A percentile compares a stretch with the other conserved stretches of the same genome.
These are phyloP conservation scores for Ustilago vetiveriae DNA, from an alignment of 1,284 basidiomycete species.

Conservation along the genomic window DNA sequence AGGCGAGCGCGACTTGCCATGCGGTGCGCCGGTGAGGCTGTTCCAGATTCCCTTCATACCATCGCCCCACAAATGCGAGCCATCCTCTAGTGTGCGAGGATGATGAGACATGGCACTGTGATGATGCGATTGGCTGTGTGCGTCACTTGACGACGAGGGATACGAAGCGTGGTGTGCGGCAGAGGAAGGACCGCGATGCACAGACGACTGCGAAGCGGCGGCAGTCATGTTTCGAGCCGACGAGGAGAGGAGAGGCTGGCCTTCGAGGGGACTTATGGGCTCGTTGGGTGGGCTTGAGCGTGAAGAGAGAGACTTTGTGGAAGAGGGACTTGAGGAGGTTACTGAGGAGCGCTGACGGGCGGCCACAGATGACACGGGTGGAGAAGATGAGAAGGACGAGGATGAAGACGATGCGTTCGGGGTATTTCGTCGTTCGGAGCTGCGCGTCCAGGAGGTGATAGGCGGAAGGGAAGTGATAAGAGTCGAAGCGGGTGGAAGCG, in stretches of 20 bases:
- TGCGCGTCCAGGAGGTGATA: conserved; percentile 13
- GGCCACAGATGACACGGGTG: neutral
- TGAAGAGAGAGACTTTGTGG: conserved; percentile 8
- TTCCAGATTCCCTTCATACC: conserved; percentile 49
- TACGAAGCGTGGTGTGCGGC: conserved; percentile 9
- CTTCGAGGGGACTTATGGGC: conserved; percentile 27
- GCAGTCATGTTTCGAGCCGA: conserved; percentile 10
- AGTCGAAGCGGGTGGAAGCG: conserved; percentile 5
- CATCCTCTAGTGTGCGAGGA: conserved; percentile 25
- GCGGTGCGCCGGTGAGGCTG: conserved; percentile 43
- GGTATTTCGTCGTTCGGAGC: neutral
- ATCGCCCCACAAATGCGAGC: conserved; percentile 41
- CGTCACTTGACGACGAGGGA: neutral
- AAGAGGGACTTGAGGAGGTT: conserved; percentile 23
- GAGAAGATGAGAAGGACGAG: neutral
- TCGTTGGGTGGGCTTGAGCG: conserved; percentile 24
- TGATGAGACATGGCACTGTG: conserved; percentile 12
- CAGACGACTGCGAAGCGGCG: conserved; percentile 5
- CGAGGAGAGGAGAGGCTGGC: conserved; percentile 21
- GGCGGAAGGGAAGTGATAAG: conserved; percentile 15
- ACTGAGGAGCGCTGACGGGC: no score
- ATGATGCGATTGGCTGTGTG: conserved; percentile 12
- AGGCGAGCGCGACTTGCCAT: conserved; percentile 25
- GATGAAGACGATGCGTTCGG: conserved; percentile 7
- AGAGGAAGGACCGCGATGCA: neutral